Evolutionary conservation across 306 rosid species (phyloP).

Genomic region (Albizia julibrissin): DNA sequence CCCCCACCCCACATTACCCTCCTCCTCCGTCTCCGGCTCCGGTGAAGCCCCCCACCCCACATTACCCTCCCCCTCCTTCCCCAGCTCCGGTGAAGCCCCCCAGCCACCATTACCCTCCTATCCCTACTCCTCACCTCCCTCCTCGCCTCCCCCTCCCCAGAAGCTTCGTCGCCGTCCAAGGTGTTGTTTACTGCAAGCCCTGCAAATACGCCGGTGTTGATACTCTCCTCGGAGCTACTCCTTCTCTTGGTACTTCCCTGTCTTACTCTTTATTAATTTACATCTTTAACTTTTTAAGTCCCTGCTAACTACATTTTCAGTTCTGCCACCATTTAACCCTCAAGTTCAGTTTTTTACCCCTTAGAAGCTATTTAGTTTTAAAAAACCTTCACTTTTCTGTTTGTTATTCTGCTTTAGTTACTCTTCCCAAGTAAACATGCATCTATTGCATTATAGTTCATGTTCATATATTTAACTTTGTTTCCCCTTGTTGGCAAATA

Average conservation of each 20-base stretch:
- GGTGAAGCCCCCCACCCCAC: not conserved
- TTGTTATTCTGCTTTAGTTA: not conserved
- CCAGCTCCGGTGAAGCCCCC: constrained; percentile 30
- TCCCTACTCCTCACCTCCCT: constrained; percentile 16
- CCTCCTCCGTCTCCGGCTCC: not conserved
- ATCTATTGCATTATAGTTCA: not conserved
- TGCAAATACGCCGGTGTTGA: constrained; percentile 69
- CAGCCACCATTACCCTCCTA: constrained; percentile 30
- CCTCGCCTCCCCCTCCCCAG: constrained; percentile 40
- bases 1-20: constrained; percentile 11
- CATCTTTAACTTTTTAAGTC: not conserved
- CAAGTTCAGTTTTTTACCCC: not conserved
- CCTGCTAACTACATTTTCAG: not conserved
- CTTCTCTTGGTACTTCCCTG: constrained; percentile 48
- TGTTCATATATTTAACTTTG: not conserved
- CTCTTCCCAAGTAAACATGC: not conserved
- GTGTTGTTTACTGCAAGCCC: constrained; percentile 79
- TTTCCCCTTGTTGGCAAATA: not conserved
- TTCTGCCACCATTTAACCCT: not conserved
- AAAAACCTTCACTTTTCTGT: not conserved
- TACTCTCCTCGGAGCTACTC: constrained; percentile 65
- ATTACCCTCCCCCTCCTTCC: constrained; percentile 14
- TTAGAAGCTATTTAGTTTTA: not conserved
- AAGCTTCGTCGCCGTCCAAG: constrained; percentile 75
- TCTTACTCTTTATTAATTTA: not conserved